Evolutionary conservation across 78 protist genomes (phyloP).

Genomic region (Anaeramoeba flamelloides): DNA sequence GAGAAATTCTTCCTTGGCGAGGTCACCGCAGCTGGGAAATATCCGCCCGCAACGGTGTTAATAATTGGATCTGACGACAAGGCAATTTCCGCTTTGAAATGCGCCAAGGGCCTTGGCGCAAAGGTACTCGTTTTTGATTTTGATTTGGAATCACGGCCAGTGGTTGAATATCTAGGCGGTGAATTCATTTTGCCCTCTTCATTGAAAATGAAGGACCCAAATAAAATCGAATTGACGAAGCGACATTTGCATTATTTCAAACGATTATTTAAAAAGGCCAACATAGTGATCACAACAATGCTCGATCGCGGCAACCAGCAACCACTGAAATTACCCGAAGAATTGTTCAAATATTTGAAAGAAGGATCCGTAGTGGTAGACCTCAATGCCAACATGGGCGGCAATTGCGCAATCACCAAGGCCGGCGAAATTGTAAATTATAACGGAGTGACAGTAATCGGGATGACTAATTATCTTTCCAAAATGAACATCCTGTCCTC

Average conservation of each 20-base stretch:
- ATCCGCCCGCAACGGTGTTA: conserved; percentile 73
- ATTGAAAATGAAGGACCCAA: conserved; percentile 63
- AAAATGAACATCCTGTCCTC: conserved; percentile 59
- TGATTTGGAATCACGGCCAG: conserved; percentile 40
- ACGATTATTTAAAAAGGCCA: conserved; percentile 61
- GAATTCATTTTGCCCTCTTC: conserved; percentile 74
- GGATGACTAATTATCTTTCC: conserved; percentile 77
- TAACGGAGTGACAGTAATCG: conserved; percentile 69
- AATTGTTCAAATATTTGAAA: conserved; percentile 42
- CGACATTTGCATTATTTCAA: conserved; percentile 60
- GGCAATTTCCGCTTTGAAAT: conserved; percentile 76
- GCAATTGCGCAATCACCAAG: conserved; percentile 44
- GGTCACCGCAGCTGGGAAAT: conserved; percentile 91
- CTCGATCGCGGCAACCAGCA: conserved; percentile 75
- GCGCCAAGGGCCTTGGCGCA: conserved; percentile 81
- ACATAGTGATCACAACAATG: conserved; percentile 94
- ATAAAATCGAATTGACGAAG: conserved; percentile 83
- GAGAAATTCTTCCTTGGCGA: conserved; percentile 72
- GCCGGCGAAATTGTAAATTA: conserved; percentile 19
- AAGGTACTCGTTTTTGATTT: conserved; percentile 84
- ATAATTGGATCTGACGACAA: conserved; percentile 93
- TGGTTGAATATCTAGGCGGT: conserved; percentile 67
- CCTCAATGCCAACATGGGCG: conserved; percentile 88
- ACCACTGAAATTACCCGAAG: conserved; percentile 54
- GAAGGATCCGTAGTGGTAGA: conserved; percentile 90